A percentile compares a stretch with the other conserved stretches of the same genome.
These are phyloP conservation scores for Vitis amurensis DNA, from an alignment of 164 flowering plant species.

Conservation along the genomic window DNA sequence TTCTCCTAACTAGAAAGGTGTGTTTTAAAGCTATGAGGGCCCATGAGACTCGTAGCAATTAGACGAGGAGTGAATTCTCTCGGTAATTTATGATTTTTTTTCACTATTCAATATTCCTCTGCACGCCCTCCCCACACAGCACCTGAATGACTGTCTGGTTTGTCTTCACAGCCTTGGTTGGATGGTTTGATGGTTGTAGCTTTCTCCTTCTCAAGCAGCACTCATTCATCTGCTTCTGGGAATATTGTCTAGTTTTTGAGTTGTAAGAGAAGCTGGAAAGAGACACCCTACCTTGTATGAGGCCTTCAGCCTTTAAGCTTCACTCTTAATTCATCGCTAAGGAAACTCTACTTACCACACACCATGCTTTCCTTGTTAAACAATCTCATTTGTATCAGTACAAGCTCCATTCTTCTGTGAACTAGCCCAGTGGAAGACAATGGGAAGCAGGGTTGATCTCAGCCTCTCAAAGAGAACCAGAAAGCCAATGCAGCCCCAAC, in stretches of 20 bases:
- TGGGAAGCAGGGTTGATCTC: background rate
- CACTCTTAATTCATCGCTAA: conserved; percentile 11
- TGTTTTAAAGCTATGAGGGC: no score
- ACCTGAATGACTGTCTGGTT: no score
- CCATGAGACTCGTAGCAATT: no score
- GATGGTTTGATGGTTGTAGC: no score
- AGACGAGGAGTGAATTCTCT: no score
- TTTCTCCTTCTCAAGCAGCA: no score
- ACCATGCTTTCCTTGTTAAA: background rate
- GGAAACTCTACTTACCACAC: conserved; percentile 9
- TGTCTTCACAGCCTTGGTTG: no score
- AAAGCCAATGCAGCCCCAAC: background rate
- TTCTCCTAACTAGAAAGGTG: no score
- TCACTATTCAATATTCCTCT: no score
- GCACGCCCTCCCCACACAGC: no score
- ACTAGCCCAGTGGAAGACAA: background rate
- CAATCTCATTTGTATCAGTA: background rate
- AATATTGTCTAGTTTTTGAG: conserved; percentile 5
- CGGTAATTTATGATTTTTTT: no score
- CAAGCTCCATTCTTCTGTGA: background rate
- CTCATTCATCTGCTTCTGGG: no score
- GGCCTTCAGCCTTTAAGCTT: background rate
- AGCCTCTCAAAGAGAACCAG: conserved; percentile 5
- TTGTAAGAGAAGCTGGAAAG: conserved; percentile 7
- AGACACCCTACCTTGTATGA: conserved; percentile 16